These are phyloP conservation scores for Cutaneotrichosporon dermatis DNA, from an alignment of 1,284 basidiomycete genomes.

Conservation along the genomic window DNA sequence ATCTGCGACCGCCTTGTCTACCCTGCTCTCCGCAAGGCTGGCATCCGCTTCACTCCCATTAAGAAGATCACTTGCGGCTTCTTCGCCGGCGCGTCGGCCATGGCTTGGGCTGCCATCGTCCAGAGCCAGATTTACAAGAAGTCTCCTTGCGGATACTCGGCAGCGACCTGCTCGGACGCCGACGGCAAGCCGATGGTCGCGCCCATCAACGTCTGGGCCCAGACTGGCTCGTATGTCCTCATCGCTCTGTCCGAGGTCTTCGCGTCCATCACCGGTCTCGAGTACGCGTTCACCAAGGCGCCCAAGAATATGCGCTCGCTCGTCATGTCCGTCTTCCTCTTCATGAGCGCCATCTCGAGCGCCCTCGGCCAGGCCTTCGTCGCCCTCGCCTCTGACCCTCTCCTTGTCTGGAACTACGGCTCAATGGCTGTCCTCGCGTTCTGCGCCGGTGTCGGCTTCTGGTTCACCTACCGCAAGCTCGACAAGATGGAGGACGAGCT, in stretches of 20 bases:
- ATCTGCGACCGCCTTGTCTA: constrained; percentile 51
- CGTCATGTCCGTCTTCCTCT: constrained; percentile 48
- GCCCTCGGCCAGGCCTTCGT: constrained; percentile 46
- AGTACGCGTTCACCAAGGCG: constrained; percentile 52
- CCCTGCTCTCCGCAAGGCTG: constrained; percentile 47
- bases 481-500: constrained; percentile 21
- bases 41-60: constrained; percentile 40
- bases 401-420: constrained; percentile 47
- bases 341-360: constrained; percentile 50
- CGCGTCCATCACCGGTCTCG: constrained; percentile 52
- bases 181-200: constrained; percentile 13
- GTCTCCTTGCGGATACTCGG: constrained; percentile 49
- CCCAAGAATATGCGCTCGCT: constrained; percentile 50
- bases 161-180: constrained; percentile 35
- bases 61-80: constrained; percentile 39
- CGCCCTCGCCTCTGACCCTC: constrained; percentile 47
- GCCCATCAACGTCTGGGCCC: constrained; percentile 41
- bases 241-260: constrained; percentile 53
- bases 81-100: constrained; percentile 27
- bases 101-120: constrained; percentile 39
- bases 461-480: constrained; percentile 26
- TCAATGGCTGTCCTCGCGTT: constrained; percentile 47
- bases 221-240: constrained; percentile 49
- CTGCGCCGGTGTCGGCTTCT: constrained; percentile 29
- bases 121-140: constrained; percentile 52